Evolutionary conservation across 176 grass and related monocot species (phyloP).

Genomic region (Alopecurus myosuroides): DNA sequence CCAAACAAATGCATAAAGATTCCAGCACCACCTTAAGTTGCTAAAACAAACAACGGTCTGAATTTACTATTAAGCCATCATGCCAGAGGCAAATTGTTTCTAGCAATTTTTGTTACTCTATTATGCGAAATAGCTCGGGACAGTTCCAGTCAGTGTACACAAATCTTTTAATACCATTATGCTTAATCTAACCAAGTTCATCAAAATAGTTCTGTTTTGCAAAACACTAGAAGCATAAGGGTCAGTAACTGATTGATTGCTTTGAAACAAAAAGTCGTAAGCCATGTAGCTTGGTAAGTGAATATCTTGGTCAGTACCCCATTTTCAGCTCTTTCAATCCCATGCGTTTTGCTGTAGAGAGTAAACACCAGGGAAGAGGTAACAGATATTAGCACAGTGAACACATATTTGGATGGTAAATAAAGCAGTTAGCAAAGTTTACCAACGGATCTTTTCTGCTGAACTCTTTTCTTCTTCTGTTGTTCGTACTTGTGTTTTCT

Average conservation of each 20-base stretch:
- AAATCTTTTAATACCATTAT: background rate
- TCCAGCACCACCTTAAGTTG: background rate
- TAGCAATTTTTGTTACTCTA: background rate
- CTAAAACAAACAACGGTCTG: background rate
- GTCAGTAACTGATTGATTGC: background rate
- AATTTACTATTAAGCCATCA: background rate
- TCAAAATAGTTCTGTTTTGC: background rate
- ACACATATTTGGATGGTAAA: background rate
- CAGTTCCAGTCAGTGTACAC: background rate
- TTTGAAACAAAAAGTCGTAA: background rate
- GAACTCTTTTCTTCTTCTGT: constrained; percentile 87
- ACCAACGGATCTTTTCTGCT: constrained; percentile 94
- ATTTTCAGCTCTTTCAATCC: constrained; percentile 91
- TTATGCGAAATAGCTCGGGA: background rate
- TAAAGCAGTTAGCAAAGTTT: constrained; percentile 3
- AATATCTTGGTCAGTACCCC: constrained; percentile 50
- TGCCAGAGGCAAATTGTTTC: background rate
- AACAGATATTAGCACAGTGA: background rate
- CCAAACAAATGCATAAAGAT: constrained; percentile 9
- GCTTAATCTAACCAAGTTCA: background rate
- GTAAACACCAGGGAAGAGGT: constrained; percentile 14
- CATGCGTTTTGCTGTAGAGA: constrained; percentile 56
- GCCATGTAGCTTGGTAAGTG: background rate
- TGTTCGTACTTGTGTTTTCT: constrained; percentile 95
- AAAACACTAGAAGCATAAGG: background rate